These are phyloP conservation scores for Xenoacremonium recifei DNA, from an alignment of 2,329 filamentous ascomycete genomes.

Conservation along the genomic window DNA sequence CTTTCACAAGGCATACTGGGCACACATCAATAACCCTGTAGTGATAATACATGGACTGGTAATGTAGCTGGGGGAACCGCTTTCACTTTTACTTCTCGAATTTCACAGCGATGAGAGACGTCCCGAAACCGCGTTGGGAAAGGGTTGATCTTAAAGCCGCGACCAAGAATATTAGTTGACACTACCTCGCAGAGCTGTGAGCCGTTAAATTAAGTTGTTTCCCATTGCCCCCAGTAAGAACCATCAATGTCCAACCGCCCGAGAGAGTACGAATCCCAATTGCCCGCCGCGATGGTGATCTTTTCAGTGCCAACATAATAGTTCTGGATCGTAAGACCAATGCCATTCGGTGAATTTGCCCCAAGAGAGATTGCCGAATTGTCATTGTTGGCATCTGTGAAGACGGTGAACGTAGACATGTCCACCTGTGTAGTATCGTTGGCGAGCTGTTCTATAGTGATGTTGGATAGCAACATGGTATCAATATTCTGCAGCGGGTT, in stretches of 20 bases:
- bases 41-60: too few relatives aligned
- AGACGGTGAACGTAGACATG: constrained; percentile 10
- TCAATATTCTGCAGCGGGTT: constrained; percentile 16
- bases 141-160: too few relatives aligned
- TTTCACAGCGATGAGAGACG: too few relatives aligned
- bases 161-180: too few relatives aligned
- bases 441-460: constrained; percentile 9
- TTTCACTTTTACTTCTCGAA: too few relatives aligned
- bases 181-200: too few relatives aligned
- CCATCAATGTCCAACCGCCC: constrained; percentile 12
- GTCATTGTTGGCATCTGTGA: constrained; percentile 9
- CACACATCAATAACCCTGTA: too few relatives aligned
- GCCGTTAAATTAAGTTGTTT: too few relatives aligned
- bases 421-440: constrained; percentile 5
- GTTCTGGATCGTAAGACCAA: constrained; percentile 14
- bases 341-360: constrained; percentile 6
- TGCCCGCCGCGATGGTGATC: constrained; percentile 9
- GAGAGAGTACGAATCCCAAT: constrained; percentile 8
- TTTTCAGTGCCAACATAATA: constrained; percentile 14
- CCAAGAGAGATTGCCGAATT: constrained; percentile 10
- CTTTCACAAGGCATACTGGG: too few relatives aligned
- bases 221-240: constrained; percentile 12
- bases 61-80: too few relatives aligned
- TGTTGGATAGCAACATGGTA: constrained; percentile 10
- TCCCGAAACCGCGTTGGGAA: too few relatives aligned